Evolutionary conservation across 2,329 filamentous ascomycete genomes (phyloP), one percentile per base, ranked within the genome.

Genomic region (Purpureocillium lavendulum): DNA sequence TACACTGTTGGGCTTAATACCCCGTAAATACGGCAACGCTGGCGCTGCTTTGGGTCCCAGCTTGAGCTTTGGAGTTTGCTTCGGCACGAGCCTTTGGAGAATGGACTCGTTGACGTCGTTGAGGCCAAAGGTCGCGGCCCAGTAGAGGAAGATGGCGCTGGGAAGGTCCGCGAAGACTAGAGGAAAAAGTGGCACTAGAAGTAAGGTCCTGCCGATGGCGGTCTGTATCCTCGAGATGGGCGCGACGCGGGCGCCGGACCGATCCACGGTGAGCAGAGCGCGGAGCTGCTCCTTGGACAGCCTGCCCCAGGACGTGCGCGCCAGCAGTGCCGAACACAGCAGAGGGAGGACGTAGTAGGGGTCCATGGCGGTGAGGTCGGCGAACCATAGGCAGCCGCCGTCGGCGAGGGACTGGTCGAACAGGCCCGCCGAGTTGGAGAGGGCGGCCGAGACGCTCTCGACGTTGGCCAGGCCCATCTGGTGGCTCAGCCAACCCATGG

Each of bases 381-480:
- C 58, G 48, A 78, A 76, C 73, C 75, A 78, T 13, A 77, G 58
- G 31, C 62, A 65, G 18, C 75, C 74, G 5, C 70, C 74, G 0
- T 67, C 60, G 1, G 60, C 50, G n/a, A 79, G 49, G 1, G 62
- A 60, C 3, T 62, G 55, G 33, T 71, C 55, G 30, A 57, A 47
- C 39, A 58, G 45, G 40, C 44, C 44, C 38, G 48, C 46, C 15
- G 54, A 43, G 4, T 50, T 47, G 11, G 52, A 52, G 3, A 58
- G 30, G 18, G 47, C 44, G n/a, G 54, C 45, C 3, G 51, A 38
- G 7, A 44, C 41, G 4, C 47, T 45, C 17, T 47, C 44, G 7
- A 48, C 40, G 21, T 45, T 47, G 15, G 47, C 50, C 26, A 60
- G 28, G 11, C 59, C 58, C n/a, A 57, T 40, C n/a, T 50, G 47